Conservation (phyloP, 495 filamentous ascomycete genomes). For the Mycothermus thermophilus region DNA sequence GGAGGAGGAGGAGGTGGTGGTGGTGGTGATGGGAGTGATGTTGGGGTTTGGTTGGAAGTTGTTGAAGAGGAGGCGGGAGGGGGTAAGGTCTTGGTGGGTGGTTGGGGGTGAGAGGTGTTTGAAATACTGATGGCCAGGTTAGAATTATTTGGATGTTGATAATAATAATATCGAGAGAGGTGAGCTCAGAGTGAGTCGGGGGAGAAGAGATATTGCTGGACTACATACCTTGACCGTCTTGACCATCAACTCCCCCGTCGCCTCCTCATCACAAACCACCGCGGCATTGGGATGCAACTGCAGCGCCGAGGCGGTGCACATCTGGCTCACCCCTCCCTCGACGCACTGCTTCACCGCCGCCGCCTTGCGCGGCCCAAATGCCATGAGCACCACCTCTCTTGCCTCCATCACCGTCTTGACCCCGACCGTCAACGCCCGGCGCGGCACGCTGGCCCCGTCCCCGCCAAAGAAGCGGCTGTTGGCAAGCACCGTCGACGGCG, state of each 20-base stretch:
- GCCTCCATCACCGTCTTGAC: constrained; percentile 79
- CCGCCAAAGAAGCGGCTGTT: constrained; percentile 74
- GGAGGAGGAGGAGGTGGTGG: no score
- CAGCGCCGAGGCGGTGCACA: constrained; percentile 74
- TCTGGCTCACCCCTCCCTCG: constrained; percentile 72
- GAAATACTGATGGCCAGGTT: constrained; percentile 42
- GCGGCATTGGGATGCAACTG: constrained; percentile 69
- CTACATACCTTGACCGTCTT: constrained; percentile 62
- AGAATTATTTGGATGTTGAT: background rate
- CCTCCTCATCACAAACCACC: constrained; percentile 75
- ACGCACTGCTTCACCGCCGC: constrained; percentile 69
- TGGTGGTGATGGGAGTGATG: no score
- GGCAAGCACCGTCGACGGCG: constrained; percentile 74
- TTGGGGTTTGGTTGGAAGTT: no score
- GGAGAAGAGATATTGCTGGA: no score
- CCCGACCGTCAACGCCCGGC: constrained; percentile 74
- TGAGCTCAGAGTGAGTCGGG: background rate
- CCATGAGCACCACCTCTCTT: constrained; percentile 68
- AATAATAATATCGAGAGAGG: background rate
- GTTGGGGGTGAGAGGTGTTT: constrained; percentile 48
- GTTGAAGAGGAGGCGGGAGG: no score
- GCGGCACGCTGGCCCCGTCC: constrained; percentile 58
- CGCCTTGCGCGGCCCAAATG: constrained; percentile 67
- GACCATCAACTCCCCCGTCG: constrained; percentile 68
- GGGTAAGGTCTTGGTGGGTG: no score